Base-by-base conservation (phyloP, 306 rosid genomes). In the Ochetophila trinervis region DNA sequence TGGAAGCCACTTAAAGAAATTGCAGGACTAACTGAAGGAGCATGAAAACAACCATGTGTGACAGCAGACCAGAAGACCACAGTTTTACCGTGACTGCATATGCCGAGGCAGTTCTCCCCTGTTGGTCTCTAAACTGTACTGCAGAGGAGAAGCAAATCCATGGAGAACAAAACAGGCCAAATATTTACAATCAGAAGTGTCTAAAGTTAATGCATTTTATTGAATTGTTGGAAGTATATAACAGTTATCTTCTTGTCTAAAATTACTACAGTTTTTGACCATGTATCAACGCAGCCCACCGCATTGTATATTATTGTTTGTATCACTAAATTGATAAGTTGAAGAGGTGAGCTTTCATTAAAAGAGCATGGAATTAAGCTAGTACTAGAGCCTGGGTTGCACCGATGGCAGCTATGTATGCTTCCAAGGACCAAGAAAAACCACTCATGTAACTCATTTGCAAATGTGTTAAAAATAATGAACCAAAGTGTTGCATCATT, bases 1-100 rank as follows among this genome's bases (percentile, higher is more conserved):
- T 89, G 98, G 96, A 92, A 65, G 74, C 98, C 96, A 53, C 88
- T 92, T 30, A 87, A 75, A 68, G 98, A 92, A 77, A 87, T 89
- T 44, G 86, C 91, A 0, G 97, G 96, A 57, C 82, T 87, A 81
- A 68, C 84, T 9, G 55, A 66, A 59, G 88, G 9, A 36, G 72
- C 66, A 63, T 79, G 73, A 76, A 6, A 61, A 44, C 27, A 27
- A 58, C 37, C 17, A 59, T 37, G 47, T 16, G 14, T 22, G 60
- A 50, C 34, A 27, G 30, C 52, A 61, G 62, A 48, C 17, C 17
- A 20, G 57, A 66, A 14, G 64, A 51, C 68, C n/a, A 53, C 53
- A 44, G 32, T 35, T 55, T 53, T 57, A 35, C 45, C 45, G 47
- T 34, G 17, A 22, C 30, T 16, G 13, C 60, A 4, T 50, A 13